Evolutionary conservation across 805 yeast species (phyloP).

Genomic region (Ogataea populi-albae): DNA sequence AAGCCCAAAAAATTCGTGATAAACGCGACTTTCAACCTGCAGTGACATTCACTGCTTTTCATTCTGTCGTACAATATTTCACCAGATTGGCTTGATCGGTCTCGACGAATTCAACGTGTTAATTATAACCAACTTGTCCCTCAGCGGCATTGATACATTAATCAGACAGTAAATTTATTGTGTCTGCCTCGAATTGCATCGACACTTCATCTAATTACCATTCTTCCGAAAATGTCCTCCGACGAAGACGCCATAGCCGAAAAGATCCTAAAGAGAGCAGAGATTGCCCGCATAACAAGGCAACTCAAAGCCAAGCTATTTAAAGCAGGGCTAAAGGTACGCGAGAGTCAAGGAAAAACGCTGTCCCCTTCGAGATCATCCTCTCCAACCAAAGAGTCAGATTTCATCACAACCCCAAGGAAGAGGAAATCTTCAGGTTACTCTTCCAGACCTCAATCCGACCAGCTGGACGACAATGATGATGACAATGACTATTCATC

Average conservation of each 20-base stretch:
- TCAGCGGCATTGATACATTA: no score
- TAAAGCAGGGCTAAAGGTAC: conserved; percentile 39
- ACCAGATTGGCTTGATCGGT: no score
- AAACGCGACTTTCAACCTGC: no score
- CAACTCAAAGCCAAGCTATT: conserved; percentile 41
- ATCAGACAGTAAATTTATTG: no score
- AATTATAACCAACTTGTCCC: no score
- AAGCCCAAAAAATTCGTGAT: no score
- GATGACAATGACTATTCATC: conserved; percentile 22
- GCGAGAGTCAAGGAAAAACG: conserved; percentile 29
- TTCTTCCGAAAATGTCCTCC: no score
- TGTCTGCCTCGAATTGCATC: no score
- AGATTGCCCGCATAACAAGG: conserved; percentile 43
- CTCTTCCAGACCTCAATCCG: conserved; percentile 5
- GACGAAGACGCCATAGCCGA: conserved; percentile 42
- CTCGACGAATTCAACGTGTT: no score
- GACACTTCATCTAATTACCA: no score
- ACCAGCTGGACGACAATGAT: conserved; percentile 6
- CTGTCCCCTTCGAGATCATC: conserved; percentile 14
- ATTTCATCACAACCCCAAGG: conserved; percentile 23
- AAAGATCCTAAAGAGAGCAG: conserved; percentile 43
- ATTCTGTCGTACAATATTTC: no score
- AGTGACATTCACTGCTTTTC: no score
- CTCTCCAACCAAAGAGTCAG: conserved; percentile 15
- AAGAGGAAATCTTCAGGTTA: conserved; percentile 25